A percentile compares a stretch with the other conserved stretches of the same genome.
Conservation (phyloP, 805 yeast genomes). For the Candida vartiovaarae region DNA sequence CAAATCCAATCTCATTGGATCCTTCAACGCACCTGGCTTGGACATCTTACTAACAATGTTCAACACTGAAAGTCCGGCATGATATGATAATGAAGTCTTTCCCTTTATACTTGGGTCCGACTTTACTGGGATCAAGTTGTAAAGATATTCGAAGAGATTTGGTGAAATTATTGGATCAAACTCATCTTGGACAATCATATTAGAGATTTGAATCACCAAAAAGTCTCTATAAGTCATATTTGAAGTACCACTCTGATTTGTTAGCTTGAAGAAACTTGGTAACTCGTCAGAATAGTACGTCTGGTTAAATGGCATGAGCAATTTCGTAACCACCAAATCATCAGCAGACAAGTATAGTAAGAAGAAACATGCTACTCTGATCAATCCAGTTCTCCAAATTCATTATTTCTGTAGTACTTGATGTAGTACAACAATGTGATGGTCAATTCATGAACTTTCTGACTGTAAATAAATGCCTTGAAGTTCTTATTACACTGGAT, state of each 20-base stretch:
- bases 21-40: slow-evolving; percentile 20
- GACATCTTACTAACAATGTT: slow-evolving; percentile 31
- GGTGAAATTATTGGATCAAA: slow-evolving; percentile 32
- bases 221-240: slow-evolving; percentile 57
- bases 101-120: slow-evolving; percentile 27
- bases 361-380: slow-evolving; percentile 45
- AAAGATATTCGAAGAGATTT: slow-evolving; percentile 50
- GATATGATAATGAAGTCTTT: slow-evolving; percentile 36
- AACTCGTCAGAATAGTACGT: slow-evolving; percentile 37
- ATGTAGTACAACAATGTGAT: slow-evolving; percentile 53
- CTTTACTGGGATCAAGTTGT: slow-evolving; percentile 47
- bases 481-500: slow-evolving; percentile 63
- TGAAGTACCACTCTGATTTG: slow-evolving; percentile 28
- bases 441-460: slow-evolving; percentile 46
- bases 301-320: slow-evolving; percentile 39
- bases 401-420: slow-evolving; percentile 36
- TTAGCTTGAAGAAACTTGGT: slow-evolving; percentile 46
- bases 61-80: slow-evolving; percentile 39
- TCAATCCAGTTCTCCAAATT: slow-evolving; percentile 32
- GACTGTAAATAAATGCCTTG: slow-evolving; percentile 35
- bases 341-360: slow-evolving; percentile 43
- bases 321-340: slow-evolving; percentile 28
- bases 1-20: slow-evolving; percentile 42
- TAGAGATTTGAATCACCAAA: slow-evolving; percentile 44
- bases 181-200: slow-evolving; percentile 31